Evolutionary conservation across 441 rosid genomes (phyloP), one percentile per base, ranked within the genome.

Genomic region (Biscutella laevigata): DNA sequence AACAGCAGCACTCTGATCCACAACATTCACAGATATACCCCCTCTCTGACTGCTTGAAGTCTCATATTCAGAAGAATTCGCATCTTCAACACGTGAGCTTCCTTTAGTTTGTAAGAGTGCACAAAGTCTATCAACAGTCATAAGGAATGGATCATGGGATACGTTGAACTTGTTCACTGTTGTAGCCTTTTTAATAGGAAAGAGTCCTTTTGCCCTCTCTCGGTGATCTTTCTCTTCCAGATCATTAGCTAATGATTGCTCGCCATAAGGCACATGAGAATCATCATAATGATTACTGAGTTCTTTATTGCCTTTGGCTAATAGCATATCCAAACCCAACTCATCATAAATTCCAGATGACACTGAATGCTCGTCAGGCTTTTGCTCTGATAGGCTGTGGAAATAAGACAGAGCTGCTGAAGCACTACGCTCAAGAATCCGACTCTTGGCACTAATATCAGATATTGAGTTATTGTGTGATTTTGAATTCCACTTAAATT

Each of bases 351-450:
- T 61, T 58, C 30, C 64, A 56, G 81, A 46, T 54, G 74, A 44
- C 46, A 46, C 63, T 38, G 74, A 72, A 47, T 71, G 68, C 61
- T 74, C 80, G 16, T 59, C 67, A 42, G 58, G 57, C 57, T 71
- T 74, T 53, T 57, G 70, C 59, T 51, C 70, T n/a, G 77, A 75
- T 51, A 68, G 48, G 49, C 68, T 49, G 55, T 69, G 78, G 67
- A 82, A 94, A 79, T 86, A 88, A 35, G 76, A 74, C 47, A 47
- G 41, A n/a, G 96, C 94, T 32, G 84, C 90, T 32, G 77, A 64
- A 38, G 95, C 90, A 74, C 97, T 84, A 25, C 86, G 80, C 63
- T 79, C 83, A 52, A 86, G 95, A 65, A 94, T 77, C 66, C 85
- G 71, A 65, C 73, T 83, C 79, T 88, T 94, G 37, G 88, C 73